Percentiles rank a stretch among this genome's conserved stretches.
Conservation (phyloP, 495 filamentous ascomycete species). For the Mytilinidion resinicola region DNA sequence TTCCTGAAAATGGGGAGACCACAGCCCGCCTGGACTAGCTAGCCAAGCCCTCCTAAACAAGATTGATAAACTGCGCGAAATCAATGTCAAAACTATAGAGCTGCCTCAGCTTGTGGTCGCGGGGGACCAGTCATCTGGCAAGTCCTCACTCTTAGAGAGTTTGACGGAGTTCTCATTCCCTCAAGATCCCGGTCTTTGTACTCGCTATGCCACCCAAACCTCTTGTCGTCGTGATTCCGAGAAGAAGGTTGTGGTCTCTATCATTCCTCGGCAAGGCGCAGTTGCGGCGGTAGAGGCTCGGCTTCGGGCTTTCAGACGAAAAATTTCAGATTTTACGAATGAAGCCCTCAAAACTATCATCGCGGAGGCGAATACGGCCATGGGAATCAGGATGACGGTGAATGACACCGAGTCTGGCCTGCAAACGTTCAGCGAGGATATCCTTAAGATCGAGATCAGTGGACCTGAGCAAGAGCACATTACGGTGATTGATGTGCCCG, state of each 20-base stretch:
- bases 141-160: constrained; percentile 45
- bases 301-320: constrained; percentile 12
- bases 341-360: background rate
- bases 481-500: constrained; percentile 19
- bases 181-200: constrained; percentile 40
- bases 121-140: constrained; percentile 40
- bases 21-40: background rate
- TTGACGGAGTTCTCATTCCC: constrained; percentile 41
- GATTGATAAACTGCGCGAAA: constrained; percentile 38
- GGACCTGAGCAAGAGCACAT: constrained; percentile 14
- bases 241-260: constrained; percentile 37
- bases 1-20: no score
- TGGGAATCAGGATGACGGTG: constrained; percentile 39
- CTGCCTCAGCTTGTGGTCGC: constrained; percentile 29
- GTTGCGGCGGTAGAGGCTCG: constrained; percentile 21
- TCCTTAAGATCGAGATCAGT: constrained; percentile 16
- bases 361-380: constrained; percentile 29
- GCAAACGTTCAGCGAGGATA: constrained; percentile 22
- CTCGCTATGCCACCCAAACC: constrained; percentile 55
- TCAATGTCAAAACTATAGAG: constrained; percentile 19
- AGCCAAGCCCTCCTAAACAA: constrained; percentile 30
- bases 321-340: constrained; percentile 9
- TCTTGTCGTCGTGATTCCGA: constrained; percentile 42
- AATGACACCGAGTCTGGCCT: background rate
- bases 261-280: constrained; percentile 40